Evolutionary conservation across 2,329 filamentous ascomycete species (phyloP).

Genomic region (Penicillium digitatum): DNA sequence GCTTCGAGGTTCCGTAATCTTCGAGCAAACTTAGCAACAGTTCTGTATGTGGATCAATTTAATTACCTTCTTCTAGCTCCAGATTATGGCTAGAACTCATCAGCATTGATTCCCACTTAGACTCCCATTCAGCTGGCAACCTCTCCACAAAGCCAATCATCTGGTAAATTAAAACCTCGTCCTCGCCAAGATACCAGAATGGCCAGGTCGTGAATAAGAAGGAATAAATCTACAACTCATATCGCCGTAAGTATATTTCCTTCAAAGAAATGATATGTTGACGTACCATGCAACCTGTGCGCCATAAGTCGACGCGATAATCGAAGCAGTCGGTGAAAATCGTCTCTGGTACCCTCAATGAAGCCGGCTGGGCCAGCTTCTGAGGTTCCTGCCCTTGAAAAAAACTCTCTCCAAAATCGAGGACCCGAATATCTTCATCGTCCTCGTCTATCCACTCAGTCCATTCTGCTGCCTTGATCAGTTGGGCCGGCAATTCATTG

Average conservation of each 20-base stretch:
- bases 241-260: slow-evolving; percentile 2
- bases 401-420: slow-evolving; percentile 27
- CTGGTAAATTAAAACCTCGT: slow-evolving; percentile 16
- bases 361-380: slow-evolving; percentile 22
- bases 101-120: slow-evolving; percentile 18
- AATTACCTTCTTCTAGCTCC: neutral
- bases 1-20: slow-evolving; percentile 8
- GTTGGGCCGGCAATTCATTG: slow-evolving; percentile 20
- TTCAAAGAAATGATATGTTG: neutral
- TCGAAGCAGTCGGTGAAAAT: slow-evolving; percentile 31
- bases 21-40: slow-evolving; percentile 9
- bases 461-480: slow-evolving; percentile 27
- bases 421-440: slow-evolving; percentile 23
- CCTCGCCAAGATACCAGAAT: slow-evolving; percentile 21
- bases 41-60: neutral
- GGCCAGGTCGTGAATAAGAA: slow-evolving; percentile 19
- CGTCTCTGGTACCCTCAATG: slow-evolving; percentile 29
- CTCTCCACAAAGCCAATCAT: slow-evolving; percentile 25
- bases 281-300: slow-evolving; percentile 25
- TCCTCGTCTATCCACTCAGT: slow-evolving; percentile 26
- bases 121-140: slow-evolving; percentile 22
- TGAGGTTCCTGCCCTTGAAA: slow-evolving; percentile 19
- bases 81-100: slow-evolving; percentile 7
- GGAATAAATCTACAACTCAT: slow-evolving; percentile 19
- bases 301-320: slow-evolving; percentile 34